These are phyloP conservation scores for Penicillium fuscoglaucum DNA, from an alignment of 2,329 filamentous ascomycete genomes.

Conservation along the genomic window DNA sequence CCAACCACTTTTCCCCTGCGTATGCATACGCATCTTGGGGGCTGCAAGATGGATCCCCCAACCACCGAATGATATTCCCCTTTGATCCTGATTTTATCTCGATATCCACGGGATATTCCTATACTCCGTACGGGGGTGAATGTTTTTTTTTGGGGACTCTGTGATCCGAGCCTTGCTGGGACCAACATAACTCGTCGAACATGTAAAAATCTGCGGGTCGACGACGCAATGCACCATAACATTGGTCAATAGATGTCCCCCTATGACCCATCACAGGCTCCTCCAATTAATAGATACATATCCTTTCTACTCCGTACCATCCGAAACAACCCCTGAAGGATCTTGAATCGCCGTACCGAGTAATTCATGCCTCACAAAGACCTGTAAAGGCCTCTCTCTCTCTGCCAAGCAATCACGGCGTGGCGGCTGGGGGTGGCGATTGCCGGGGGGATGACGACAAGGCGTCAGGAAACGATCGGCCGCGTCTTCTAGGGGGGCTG, in stretches of 20 bases:
- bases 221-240: slow-evolving; percentile 17
- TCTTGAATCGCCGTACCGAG: neutral
- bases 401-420: slow-evolving; percentile 6
- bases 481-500: slow-evolving; percentile 17
- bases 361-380: too few relatives aligned
- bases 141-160: slow-evolving; percentile 1
- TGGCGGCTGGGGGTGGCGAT: slow-evolving; percentile 12
- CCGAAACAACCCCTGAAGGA: neutral
- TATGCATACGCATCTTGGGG: neutral
- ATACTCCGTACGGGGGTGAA: neutral
- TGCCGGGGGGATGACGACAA: slow-evolving; percentile 20
- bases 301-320: slow-evolving; percentile 9
- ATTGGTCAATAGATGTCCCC: slow-evolving; percentile 15
- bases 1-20: slow-evolving; percentile 7
- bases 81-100: neutral
- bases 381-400: neutral
- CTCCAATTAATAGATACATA: slow-evolving; percentile 1
- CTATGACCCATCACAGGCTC: slow-evolving; percentile 17
- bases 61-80: neutral
- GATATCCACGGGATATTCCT: neutral
- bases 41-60: neutral
- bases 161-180: slow-evolving; percentile 9
- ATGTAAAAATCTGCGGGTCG: slow-evolving; percentile 19
- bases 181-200: slow-evolving; percentile 21
- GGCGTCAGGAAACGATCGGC: slow-evolving; percentile 20